These are phyloP conservation scores for Colletotrichum costaricense DNA, from an alignment of 2,329 filamentous ascomycete species.

Conservation along the genomic window DNA sequence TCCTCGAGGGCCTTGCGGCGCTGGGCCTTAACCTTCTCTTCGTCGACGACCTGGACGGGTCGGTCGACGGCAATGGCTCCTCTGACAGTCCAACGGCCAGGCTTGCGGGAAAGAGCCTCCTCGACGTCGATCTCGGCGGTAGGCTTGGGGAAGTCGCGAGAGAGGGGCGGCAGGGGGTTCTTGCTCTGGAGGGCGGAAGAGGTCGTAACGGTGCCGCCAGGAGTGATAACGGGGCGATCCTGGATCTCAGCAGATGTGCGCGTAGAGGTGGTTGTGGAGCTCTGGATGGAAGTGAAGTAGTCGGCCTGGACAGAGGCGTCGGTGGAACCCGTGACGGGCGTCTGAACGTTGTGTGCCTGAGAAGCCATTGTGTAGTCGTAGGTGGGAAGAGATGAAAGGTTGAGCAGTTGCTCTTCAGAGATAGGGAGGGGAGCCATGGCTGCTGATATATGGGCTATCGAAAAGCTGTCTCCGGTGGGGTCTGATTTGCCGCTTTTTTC, in stretches of 20 bases:
- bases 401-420: slow-evolving; percentile 37
- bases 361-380: slow-evolving; percentile 31
- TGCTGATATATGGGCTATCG: slow-evolving; percentile 12
- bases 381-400: slow-evolving; percentile 39
- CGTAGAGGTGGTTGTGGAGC: slow-evolving; percentile 30
- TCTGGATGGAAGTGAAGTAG: slow-evolving; percentile 26
- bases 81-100: slow-evolving; percentile 54
- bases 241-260: slow-evolving; percentile 21
- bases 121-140: slow-evolving; percentile 51
- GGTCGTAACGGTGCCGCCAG: slow-evolving; percentile 27
- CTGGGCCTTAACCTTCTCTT: slow-evolving; percentile 46
- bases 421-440: slow-evolving; percentile 27
- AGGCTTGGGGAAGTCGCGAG: slow-evolving; percentile 55
- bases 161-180: slow-evolving; percentile 49
- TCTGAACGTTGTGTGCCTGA: slow-evolving; percentile 4
- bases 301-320: slow-evolving; percentile 21
- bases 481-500: slow-evolving; percentile 12
- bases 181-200: slow-evolving; percentile 16
- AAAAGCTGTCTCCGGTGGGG: slow-evolving; percentile 14
- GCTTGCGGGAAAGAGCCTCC: slow-evolving; percentile 55
- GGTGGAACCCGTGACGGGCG: slow-evolving; percentile 27
- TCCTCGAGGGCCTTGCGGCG: slow-evolving; percentile 55
- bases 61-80: slow-evolving; percentile 48
- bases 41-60: slow-evolving; percentile 41
- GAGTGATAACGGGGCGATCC: not conserved